Evolutionary conservation across 371 early-diverging fungal genomes (phyloP), one percentile per base, ranked within the genome.

Genomic region (Mortierella sp.): DNA sequence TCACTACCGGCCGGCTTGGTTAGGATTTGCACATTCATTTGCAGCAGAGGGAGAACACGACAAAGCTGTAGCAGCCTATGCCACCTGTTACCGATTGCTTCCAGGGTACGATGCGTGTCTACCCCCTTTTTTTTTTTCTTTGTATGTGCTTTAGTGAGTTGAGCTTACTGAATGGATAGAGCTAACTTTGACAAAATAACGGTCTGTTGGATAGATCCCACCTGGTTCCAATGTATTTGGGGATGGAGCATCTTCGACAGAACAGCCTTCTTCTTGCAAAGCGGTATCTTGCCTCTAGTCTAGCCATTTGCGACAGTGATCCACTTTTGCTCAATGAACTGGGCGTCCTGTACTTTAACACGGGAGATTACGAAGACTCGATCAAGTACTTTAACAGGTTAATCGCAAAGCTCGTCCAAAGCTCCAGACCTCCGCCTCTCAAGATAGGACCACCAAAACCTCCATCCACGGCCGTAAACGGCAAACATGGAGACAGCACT

Each of bases 11-110:
- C 85, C 87, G 3, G 90, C 89, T 1, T 94, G 95, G 95, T 68
- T 96, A 23, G 94, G 92, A 5, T 91, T 87, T 68, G 96, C 90
- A 0, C 95, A 95, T 77, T 83, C 93, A n/a, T 92, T 92, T 76
- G 87, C 93, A 3, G 74, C 83, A 11, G 93, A 92, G 64, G 90
- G 90, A 0, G 92, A 93, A 25, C 87, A 90, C 60, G 95, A 96
- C 53, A 88, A 88, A 64, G 96, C 96, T 0, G 91, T 94, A 26
- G 75, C 86, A 28, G 93, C 92, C 0, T 96, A 95, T 69, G 71
- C 84, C 25, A 85, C 85, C 0, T 90, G 92, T 47, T 77, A 84
- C 18, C 83, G 86, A 65, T 73, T 90, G 28, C 86, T 89, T 53
- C 87, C 85, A 47, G 93, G 92, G 94, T 94, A 86, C 61, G 79